A percentile compares a stretch with the other conserved stretches of the same genome.
Conservation (phyloP, 2,329 filamentous ascomycete species). For the Dothistroma pini region DNA sequence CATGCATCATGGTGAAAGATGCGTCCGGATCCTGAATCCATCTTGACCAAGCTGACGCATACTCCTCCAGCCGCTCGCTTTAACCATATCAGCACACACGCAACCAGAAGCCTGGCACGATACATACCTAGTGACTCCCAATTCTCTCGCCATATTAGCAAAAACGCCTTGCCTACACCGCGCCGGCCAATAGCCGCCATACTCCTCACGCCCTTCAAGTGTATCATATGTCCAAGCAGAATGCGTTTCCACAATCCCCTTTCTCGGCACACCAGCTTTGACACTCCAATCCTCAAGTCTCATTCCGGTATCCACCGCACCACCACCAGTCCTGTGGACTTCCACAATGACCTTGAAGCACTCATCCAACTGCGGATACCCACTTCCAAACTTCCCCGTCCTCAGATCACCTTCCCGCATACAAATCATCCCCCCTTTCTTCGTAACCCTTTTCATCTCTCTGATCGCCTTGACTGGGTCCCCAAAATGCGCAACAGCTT, state of each 20-base stretch:
- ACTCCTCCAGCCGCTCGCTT: conserved; percentile 14
- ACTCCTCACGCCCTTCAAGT: conserved; percentile 15
- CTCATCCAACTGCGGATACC: conserved; percentile 15
- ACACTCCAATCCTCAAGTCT: conserved; percentile 13
- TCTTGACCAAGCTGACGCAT: conserved; percentile 21
- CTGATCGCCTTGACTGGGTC: conserved; percentile 39
- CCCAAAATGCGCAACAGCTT: conserved; percentile 54
- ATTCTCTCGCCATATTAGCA: conserved; percentile 18
- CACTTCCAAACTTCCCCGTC: conserved; percentile 17
- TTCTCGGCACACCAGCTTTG: conserved; percentile 10
- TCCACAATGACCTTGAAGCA: conserved; percentile 18
- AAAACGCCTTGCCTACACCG: conserved; percentile 22
- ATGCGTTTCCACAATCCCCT: conserved; percentile 7
- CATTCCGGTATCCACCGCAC: conserved; percentile 17
- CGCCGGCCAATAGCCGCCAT: conserved; percentile 25
- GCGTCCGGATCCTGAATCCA: conserved; percentile 22
- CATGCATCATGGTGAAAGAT: conserved; percentile 22
- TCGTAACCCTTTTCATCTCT: conserved; percentile 14
- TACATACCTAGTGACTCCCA: conserved; percentile 14
- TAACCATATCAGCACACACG: background rate
- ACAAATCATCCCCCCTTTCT: conserved; percentile 16
- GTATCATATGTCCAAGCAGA: conserved; percentile 16
- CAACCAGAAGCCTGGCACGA: background rate
- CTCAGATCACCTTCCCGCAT: conserved; percentile 23
- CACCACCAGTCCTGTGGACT: conserved; percentile 17